A percentile compares a stretch with the other conserved stretches of the same genome.
Conservation (phyloP, 2,329 filamentous ascomycete genomes). For the Claviceps arundinis region DNA sequence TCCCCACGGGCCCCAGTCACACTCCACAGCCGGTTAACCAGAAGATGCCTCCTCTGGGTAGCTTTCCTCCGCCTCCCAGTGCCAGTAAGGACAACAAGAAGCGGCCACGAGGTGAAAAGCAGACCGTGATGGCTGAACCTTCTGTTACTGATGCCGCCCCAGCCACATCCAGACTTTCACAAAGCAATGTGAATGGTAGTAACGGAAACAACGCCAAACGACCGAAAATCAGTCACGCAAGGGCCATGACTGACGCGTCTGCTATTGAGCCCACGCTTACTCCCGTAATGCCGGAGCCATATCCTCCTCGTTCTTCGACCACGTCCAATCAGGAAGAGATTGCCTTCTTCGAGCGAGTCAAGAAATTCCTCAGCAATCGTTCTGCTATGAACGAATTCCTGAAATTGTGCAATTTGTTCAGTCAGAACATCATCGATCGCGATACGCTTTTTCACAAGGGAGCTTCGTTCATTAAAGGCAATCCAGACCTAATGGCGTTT, state of each 20-base stretch:
- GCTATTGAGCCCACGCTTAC: constrained; percentile 76
- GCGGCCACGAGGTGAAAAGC: constrained; percentile 51
- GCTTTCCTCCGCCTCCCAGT: constrained; percentile 73
- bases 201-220: constrained; percentile 40
- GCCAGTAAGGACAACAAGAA: constrained; percentile 88
- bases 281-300: constrained; percentile 74
- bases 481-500: constrained; percentile 75
- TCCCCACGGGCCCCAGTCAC: constrained; percentile 31
- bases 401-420: constrained; percentile 93
- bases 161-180: constrained; percentile 20
- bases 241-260: constrained; percentile 43
- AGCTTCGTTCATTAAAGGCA: constrained; percentile 73
- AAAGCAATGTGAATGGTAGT: constrained; percentile 23
- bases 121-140: constrained; percentile 32
- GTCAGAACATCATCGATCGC: constrained; percentile 80
- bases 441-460: constrained; percentile 73
- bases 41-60: constrained; percentile 86
- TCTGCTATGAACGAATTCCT: constrained; percentile 89
- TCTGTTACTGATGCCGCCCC: constrained; percentile 27
- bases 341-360: constrained; percentile 88
- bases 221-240: constrained; percentile 60
- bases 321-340: constrained; percentile 77
- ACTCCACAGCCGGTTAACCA: constrained; percentile 48
- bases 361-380: constrained; percentile 91
- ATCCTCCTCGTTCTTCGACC: constrained; percentile 60